Conservation (phyloP, 805 yeast genomes). For the Sugiyamaella marilandica region DNA sequence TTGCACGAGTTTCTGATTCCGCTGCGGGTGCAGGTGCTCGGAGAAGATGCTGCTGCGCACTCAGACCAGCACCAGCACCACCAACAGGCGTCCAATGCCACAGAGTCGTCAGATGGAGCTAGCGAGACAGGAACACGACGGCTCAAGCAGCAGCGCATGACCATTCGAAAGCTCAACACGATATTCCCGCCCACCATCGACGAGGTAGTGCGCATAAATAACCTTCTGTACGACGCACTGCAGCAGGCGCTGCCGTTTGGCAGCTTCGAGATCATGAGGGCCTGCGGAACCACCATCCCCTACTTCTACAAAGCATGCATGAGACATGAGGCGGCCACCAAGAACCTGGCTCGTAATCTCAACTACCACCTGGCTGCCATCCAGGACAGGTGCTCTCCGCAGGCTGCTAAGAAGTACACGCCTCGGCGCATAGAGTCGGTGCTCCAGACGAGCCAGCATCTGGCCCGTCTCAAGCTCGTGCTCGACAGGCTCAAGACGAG, state of each 20-base stretch:
- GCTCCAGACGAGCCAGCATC: slow-evolving; percentile 57
- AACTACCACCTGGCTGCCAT: slow-evolving; percentile 40
- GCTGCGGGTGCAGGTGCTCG: slow-evolving; percentile 57
- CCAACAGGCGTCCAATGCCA: not conserved
- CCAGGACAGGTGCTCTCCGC: slow-evolving; percentile 28
- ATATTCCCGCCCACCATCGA: slow-evolving; percentile 94
- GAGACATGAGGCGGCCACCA: slow-evolving; percentile 90
- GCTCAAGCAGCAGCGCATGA: slow-evolving; percentile 28
- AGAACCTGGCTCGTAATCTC: slow-evolving; percentile 49
- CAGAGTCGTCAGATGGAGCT: not conserved
- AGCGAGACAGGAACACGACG: not conserved
- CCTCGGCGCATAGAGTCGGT: slow-evolving; percentile 54
- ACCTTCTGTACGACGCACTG: slow-evolving; percentile 73
- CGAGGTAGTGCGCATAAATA: slow-evolving; percentile 85
- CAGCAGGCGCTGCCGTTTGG: slow-evolving; percentile 65
- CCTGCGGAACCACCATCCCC: slow-evolving; percentile 78
- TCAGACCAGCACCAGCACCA: not conserved
- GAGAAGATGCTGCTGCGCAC: slow-evolving; percentile 33
- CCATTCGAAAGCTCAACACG: slow-evolving; percentile 64
- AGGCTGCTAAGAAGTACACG: slow-evolving; percentile 33
- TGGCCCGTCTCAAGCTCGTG: slow-evolving; percentile 65
- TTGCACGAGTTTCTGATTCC: slow-evolving; percentile 78
- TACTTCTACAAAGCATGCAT: slow-evolving; percentile 90
- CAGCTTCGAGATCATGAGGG: slow-evolving; percentile 68
- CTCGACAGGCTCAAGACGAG: slow-evolving; percentile 54